Evolutionary conservation across 257 asterid species (phyloP).

Genomic region (Capsicum baccatum): DNA sequence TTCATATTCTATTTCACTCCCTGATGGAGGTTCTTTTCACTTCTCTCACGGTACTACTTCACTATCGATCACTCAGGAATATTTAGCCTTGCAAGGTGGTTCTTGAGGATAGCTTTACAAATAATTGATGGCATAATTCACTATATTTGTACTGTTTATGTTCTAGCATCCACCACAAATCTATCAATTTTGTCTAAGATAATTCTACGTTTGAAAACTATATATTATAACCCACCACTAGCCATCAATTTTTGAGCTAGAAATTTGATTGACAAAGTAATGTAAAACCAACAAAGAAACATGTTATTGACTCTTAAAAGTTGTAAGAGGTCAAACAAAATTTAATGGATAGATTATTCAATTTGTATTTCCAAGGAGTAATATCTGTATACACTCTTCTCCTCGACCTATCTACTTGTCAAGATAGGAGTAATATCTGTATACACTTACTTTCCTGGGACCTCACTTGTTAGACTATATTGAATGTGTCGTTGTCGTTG

Average conservation of each 20-base stretch:
- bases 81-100: no score
- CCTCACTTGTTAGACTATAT: no score
- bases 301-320: conserved; percentile 11
- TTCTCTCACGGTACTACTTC: no score
- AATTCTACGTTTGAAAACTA: background rate
- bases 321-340: background rate
- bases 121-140: background rate
- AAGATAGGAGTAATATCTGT: no score
- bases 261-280: background rate
- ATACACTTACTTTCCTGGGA: no score
- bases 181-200: background rate
- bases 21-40: no score
- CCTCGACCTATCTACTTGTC: no score
- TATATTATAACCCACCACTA: background rate
- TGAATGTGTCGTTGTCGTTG: no score
- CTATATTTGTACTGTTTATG: background rate
- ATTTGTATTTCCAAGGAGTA: background rate
- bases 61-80: no score
- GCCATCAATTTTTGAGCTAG: conserved; percentile 11
- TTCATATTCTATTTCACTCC: no score
- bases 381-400: no score
- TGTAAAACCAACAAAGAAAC: background rate
- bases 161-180: background rate
- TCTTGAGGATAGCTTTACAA: no score
- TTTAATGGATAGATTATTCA: background rate